Evolutionary conservation across 2,329 filamentous ascomycete species (phyloP).

Genomic region (Aspergillus tamarii): DNA sequence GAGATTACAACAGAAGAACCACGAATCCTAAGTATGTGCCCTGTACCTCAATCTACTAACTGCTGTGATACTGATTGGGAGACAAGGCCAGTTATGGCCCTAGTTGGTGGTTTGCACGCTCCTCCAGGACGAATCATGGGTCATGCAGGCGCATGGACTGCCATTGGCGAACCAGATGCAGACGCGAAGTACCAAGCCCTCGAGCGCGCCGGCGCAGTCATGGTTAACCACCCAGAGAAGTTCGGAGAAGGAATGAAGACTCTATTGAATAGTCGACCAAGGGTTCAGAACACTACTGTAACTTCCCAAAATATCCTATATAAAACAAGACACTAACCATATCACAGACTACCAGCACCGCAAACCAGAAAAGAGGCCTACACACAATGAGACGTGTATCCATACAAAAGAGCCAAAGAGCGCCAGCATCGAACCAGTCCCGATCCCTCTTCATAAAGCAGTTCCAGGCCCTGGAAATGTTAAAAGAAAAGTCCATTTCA

Average conservation of each 20-base stretch:
- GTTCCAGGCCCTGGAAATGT: conserved; percentile 58
- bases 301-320: conserved; percentile 6
- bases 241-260: conserved; percentile 71
- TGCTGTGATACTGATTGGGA: conserved; percentile 18
- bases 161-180: conserved; percentile 67
- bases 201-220: conserved; percentile 66
- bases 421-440: conserved; percentile 38
- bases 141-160: conserved; percentile 74
- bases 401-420: not conserved
- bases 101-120: conserved; percentile 70
- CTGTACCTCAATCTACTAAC: not conserved
- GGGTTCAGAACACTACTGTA: conserved; percentile 27
- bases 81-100: conserved; percentile 69
- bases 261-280: conserved; percentile 53
- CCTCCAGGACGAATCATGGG: conserved; percentile 71
- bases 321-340: conserved; percentile 6
- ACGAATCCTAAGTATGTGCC: conserved; percentile 64
- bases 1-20: conserved; percentile 61
- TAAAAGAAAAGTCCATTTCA: conserved; percentile 55
- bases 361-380: conserved; percentile 52
- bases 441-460: conserved; percentile 61
- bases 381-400: conserved; percentile 51
- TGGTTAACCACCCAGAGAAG: conserved; percentile 76
- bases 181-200: conserved; percentile 69
- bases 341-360: conserved; percentile 22